These are phyloP conservation scores for Cercophora newfieldiana DNA, from an alignment of 495 filamentous ascomycete genomes.

Conservation along the genomic window DNA sequence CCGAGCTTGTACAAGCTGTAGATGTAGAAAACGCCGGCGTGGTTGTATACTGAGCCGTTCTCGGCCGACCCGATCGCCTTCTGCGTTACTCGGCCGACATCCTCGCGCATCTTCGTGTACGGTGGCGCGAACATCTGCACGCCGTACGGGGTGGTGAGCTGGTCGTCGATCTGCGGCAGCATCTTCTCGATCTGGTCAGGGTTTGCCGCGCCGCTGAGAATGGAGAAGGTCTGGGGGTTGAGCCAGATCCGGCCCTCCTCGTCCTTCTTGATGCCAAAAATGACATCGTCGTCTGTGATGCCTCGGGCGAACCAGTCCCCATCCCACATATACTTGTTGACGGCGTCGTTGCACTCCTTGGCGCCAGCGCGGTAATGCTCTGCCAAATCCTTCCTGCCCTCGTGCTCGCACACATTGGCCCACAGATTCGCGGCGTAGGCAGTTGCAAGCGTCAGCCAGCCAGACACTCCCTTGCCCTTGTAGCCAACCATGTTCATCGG, in stretches of 20 bases:
- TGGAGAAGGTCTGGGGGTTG: constrained; percentile 56
- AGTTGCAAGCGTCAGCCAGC: constrained; percentile 58
- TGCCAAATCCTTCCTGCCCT: constrained; percentile 41
- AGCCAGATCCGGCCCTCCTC: constrained; percentile 57
- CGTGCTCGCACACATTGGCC: constrained; percentile 52
- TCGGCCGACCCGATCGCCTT: constrained; percentile 58
- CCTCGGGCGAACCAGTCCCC: constrained; percentile 58
- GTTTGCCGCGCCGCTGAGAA: constrained; percentile 53
- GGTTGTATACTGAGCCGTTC: constrained; percentile 59
- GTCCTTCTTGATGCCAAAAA: constrained; percentile 52
- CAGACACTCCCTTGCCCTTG: constrained; percentile 56
- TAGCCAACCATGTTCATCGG: constrained; percentile 62
- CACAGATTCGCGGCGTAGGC: constrained; percentile 52
- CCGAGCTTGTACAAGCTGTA: constrained; percentile 52
- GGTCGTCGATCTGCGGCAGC: constrained; percentile 49
- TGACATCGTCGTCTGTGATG: constrained; percentile 56
- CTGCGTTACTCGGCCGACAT: constrained; percentile 59
- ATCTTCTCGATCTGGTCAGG: constrained; percentile 45
- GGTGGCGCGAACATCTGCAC: constrained; percentile 55
- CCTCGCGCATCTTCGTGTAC: constrained; percentile 56
- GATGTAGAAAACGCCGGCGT: constrained; percentile 55
- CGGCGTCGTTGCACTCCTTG: constrained; percentile 48
- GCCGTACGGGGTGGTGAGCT: constrained; percentile 55
- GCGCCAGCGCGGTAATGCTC: constrained; percentile 45
- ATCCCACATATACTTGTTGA: constrained; percentile 56